These are phyloP conservation scores for Syzygium aromaticum DNA, from an alignment of 345 rosid species.

Conservation along the genomic window DNA sequence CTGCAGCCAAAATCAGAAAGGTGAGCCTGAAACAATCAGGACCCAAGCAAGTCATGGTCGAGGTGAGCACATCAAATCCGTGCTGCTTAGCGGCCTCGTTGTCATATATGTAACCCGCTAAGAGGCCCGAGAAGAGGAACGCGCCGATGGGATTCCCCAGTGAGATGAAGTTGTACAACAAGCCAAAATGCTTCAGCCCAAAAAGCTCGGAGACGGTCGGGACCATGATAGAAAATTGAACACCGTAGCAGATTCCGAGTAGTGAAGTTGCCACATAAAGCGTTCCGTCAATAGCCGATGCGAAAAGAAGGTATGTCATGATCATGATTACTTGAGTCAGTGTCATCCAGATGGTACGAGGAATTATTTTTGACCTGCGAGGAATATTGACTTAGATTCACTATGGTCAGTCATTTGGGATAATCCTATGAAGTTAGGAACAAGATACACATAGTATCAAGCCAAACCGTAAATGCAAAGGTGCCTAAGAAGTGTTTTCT, in stretches of 20 bases:
- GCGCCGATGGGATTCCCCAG: conserved; percentile 63
- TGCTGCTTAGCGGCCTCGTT: conserved; percentile 49
- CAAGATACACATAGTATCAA: background rate
- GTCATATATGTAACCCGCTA: conserved; percentile 52
- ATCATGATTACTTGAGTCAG: conserved; percentile 41
- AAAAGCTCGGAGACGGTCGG: conserved; percentile 67
- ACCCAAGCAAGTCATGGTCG: conserved; percentile 37
- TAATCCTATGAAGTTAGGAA: background rate
- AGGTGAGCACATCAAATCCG: conserved; percentile 7
- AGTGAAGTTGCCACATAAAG: conserved; percentile 45
- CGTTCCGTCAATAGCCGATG: conserved; percentile 40
- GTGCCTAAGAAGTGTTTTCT: background rate
- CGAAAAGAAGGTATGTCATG: conserved; percentile 42
- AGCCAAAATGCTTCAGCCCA: conserved; percentile 51
- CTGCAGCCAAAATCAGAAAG: conserved; percentile 44
- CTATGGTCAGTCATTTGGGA: background rate
- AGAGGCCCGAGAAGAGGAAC: conserved; percentile 56
- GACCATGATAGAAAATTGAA: conserved; percentile 53
- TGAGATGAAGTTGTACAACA: conserved; percentile 45
- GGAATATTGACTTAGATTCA: background rate
- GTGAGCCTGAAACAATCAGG: conserved; percentile 64
- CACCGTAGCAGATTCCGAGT: conserved; percentile 59
- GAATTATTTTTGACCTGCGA: conserved; percentile 41
- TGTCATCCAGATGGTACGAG: conserved; percentile 61
- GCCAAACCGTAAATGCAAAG: background rate